Conservation (phyloP, 2,329 filamentous ascomycete species). For the Pochonia chlamydosporia region DNA sequence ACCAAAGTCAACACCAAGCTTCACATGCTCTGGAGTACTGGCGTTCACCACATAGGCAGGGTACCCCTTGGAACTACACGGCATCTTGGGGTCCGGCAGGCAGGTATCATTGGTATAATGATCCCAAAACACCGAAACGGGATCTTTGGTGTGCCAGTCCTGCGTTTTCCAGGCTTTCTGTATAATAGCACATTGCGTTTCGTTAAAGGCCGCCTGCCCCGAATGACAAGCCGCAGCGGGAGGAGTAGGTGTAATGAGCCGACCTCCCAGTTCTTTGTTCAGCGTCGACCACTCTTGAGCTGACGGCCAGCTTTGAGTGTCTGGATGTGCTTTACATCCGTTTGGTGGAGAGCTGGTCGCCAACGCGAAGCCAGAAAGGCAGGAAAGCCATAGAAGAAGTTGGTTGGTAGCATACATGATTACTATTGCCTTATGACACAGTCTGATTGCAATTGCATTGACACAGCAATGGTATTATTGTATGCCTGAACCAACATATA, state of each 20-base stretch:
- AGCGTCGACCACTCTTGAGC: slow-evolving; percentile 37
- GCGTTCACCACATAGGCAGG: slow-evolving; percentile 31
- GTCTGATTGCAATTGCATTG: no score
- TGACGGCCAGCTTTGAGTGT: slow-evolving; percentile 41
- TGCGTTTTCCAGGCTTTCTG: slow-evolving; percentile 20
- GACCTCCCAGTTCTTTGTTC: slow-evolving; percentile 37
- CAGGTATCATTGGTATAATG: slow-evolving; percentile 47
- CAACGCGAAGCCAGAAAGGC: neutral
- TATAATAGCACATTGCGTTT: slow-evolving; percentile 22
- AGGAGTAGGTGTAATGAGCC: slow-evolving; percentile 35
- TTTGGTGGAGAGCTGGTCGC: neutral
- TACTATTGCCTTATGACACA: neutral
- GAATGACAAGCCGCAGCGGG: slow-evolving; percentile 25
- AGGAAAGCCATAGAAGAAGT: neutral
- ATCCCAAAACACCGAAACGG: slow-evolving; percentile 28
- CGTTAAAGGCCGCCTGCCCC: slow-evolving; percentile 18
- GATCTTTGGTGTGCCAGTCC: slow-evolving; percentile 21
- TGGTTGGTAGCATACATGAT: neutral
- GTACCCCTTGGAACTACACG: slow-evolving; percentile 29
- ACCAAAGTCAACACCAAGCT: slow-evolving; percentile 37
- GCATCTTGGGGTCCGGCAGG: slow-evolving; percentile 31
- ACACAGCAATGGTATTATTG: no score
- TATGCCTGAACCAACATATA: no score
- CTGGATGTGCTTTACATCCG: slow-evolving; percentile 42
- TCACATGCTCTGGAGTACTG: slow-evolving; percentile 25